phyloP scores from a whole-genome alignment of 306 rosid genomes.

The Dicorynia guianensis region DNA sequence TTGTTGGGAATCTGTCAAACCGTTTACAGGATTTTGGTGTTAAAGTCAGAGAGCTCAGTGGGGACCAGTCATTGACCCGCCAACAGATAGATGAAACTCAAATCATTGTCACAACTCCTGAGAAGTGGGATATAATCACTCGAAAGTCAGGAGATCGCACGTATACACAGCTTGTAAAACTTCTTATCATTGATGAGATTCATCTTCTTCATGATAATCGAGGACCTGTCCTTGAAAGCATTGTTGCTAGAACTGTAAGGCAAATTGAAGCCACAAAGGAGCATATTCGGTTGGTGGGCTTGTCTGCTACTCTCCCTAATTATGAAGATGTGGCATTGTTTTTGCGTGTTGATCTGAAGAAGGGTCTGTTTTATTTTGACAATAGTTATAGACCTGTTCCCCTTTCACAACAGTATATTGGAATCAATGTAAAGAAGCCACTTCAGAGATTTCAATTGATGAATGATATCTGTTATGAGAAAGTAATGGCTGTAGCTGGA shows the following conservation, averaged over 20 bases:
- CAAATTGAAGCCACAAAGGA: constrained; percentile 93
- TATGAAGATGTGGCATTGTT: constrained; percentile 91
- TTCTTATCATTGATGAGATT: constrained; percentile 91
- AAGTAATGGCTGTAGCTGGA: constrained; percentile 95
- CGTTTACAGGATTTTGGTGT: constrained; percentile 90
- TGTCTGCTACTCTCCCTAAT: constrained; percentile 95
- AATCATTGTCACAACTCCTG: constrained; percentile 97
- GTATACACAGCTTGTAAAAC: constrained; percentile 90
- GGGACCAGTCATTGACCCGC: constrained; percentile 88
- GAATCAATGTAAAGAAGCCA: constrained; percentile 92
- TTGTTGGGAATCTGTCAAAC: constrained; percentile 92
- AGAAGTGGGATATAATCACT: constrained; percentile 98
- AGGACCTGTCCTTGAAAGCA: constrained; percentile 98
- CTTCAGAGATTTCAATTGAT: constrained; percentile 98
- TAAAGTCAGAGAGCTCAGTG: constrained; percentile 89
- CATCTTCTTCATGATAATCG: constrained; percentile 98
- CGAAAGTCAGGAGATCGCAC: constrained; percentile 96
- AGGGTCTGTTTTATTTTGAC: constrained; percentile 82
- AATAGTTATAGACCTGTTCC: constrained; percentile 97
- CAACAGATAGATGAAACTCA: constrained; percentile 97
- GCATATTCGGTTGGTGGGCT: constrained; percentile 91
- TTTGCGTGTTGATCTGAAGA: constrained; percentile 76
- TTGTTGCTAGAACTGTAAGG: constrained; percentile 97
- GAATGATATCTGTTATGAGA: constrained; percentile 94
- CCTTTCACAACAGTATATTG: constrained; percentile 92